Base-by-base conservation (phyloP, 2,329 filamentous ascomycete species). In the Trichoderma koningii region DNA sequence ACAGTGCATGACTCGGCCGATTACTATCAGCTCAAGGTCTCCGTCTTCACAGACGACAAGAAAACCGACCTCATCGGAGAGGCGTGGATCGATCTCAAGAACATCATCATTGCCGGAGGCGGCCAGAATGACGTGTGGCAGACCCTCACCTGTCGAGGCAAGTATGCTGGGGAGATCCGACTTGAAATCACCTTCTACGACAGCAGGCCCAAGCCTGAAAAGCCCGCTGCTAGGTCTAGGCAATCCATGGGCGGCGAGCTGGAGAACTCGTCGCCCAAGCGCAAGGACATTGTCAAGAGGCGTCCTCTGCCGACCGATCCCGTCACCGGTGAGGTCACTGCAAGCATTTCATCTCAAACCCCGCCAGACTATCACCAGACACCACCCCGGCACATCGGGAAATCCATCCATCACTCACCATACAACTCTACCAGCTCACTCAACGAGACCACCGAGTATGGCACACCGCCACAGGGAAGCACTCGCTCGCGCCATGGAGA, bases 131-230 rank as follows among this genome's bases (percentile, higher is more conserved):
- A 99, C 77, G 82, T 92, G 63, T 99, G 95, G 95, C 93, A 97
- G 75, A 88, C 83, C 66, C 81, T 99, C 70, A 90, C 86, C 69
- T 98, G 87, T 82, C 92, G 89, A 74, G 93, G 93, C 68, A 97
- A 97, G 82, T 99, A 98, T 72, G 94, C 95, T 7, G 95, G 95
- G 63, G 94, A 98, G 76, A 88, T 99, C 69, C 86, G 94, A 70
- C 89, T 99, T 69, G 95, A 99, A 78, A 89, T 97, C 78, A 99
- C 95, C 48, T 99, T 90, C 79, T 99, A 98, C 81, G 95, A 99
- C 76, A 88, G 85, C 64, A 85, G 94, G 28, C 90, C 92, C 21
- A 95, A 95, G 77, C 84, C 85, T 14, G 92, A 96, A 66, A 93
- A 90, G 77, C 79, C 83, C 1, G 79, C 78, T 7, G 83, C 86